These are phyloP conservation scores for Lachancea lanzarotensis DNA, from an alignment of 805 yeast genomes.

Conservation along the genomic window DNA sequence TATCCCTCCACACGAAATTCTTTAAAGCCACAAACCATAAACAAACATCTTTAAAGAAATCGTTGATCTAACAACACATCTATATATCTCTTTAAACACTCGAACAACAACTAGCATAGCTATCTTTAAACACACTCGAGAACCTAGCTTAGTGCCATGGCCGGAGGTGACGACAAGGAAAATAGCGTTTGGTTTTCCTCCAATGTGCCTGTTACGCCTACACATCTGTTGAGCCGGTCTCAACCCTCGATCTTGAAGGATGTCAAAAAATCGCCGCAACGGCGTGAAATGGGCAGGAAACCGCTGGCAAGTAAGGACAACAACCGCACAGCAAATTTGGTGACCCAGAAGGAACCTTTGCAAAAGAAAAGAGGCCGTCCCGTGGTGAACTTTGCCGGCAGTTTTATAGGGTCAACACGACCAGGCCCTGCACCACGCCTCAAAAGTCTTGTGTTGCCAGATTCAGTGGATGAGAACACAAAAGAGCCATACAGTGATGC, in stretches of 20 bases:
- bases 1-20: not conserved
- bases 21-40: not conserved
- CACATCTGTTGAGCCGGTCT: conserved; percentile 20
- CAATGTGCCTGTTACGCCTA: conserved; percentile 22
- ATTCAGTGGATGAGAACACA: conserved; percentile 13
- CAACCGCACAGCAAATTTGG: conserved; percentile 17
- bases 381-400: conserved; percentile 10
- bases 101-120: not conserved
- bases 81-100: no score
- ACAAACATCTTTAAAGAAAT: not conserved
- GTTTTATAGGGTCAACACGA: conserved; percentile 7
- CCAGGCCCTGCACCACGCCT: conserved; percentile 14
- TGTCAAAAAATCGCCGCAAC: conserved; percentile 7
- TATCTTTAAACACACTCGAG: not conserved
- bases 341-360: not conserved
- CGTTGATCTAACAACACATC: not conserved
- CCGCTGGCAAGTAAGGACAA: conserved; percentile 31
- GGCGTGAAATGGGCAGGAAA: conserved; percentile 13
- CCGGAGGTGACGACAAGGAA: conserved; percentile 9
- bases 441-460: conserved; percentile 29
- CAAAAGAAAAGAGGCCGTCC: conserved; percentile 7
- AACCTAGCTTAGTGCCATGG: not conserved
- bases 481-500: conserved; percentile 11
- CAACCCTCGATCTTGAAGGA: conserved; percentile 16
- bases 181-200: conserved; percentile 4